Evolutionary conservation across 1,284 basidiomycete species (phyloP).

Genomic region (Xerocomus amazonicus): DNA sequence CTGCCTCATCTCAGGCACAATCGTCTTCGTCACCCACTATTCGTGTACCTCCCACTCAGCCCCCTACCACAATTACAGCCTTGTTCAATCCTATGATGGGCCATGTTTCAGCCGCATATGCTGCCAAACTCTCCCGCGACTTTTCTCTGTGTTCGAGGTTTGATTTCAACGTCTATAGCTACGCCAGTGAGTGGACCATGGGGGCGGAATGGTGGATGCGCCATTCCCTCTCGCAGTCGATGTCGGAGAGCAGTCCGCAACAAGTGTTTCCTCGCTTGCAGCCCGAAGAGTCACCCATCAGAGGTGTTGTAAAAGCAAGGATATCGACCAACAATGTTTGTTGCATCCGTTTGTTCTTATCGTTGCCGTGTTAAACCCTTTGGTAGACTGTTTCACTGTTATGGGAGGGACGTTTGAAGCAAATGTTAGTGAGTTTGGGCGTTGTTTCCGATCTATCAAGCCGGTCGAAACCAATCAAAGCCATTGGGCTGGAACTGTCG

Average conservation of each 20-base stretch:
- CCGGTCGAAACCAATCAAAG: slow-evolving; percentile 78
- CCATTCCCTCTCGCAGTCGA: slow-evolving; percentile 32
- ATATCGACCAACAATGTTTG: slow-evolving; percentile 84
- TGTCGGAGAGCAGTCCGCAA: not conserved
- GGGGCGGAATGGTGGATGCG: slow-evolving; percentile 95
- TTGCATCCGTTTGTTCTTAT: slow-evolving; percentile 4
- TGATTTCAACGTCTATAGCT: slow-evolving; percentile 96
- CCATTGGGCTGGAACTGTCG: slow-evolving; percentile 86
- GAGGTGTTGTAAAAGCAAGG: slow-evolving; percentile 86
- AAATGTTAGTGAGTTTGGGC: slow-evolving; percentile 86
- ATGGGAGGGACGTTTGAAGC: slow-evolving; percentile 91
- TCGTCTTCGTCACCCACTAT: slow-evolving; percentile 35
- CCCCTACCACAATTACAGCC: slow-evolving; percentile 92
- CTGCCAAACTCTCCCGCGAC: slow-evolving; percentile 82
- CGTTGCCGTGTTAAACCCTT: slow-evolving; percentile 8
- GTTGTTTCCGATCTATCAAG: slow-evolving; percentile 86
- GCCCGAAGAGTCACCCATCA: slow-evolving; percentile 41
- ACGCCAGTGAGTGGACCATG: slow-evolving; percentile 93
- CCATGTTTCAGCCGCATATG: slow-evolving; percentile 88
- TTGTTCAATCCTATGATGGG: slow-evolving; percentile 97
- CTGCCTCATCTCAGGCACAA: slow-evolving; percentile 55
- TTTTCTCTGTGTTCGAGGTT: slow-evolving; percentile 89
- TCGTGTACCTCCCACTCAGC: slow-evolving; percentile 49
- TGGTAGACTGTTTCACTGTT: slow-evolving; percentile 80
- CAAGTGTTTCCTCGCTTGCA: slow-evolving; percentile 8